Conservation (phyloP, 495 filamentous ascomycete genomes). For the Xeromyces bisporus region DNA sequence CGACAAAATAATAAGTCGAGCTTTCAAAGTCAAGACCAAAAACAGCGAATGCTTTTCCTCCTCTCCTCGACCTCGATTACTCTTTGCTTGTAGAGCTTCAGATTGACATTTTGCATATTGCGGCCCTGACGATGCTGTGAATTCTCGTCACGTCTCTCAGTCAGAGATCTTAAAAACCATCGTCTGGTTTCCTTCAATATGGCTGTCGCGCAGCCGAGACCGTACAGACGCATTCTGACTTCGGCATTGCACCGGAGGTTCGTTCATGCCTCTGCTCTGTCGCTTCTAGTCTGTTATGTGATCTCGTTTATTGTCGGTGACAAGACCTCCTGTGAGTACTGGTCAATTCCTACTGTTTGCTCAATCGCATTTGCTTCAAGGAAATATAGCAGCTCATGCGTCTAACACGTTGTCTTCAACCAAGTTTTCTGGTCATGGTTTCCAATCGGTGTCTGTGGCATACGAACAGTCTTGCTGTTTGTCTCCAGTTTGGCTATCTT, state of each 20-base stretch:
- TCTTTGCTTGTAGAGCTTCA: too few species aligned
- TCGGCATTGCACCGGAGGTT: constrained; percentile 79
- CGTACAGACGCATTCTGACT: constrained; percentile 81
- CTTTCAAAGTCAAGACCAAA: too few species aligned
- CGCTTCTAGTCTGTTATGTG: constrained; percentile 56
- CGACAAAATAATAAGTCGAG: too few species aligned
- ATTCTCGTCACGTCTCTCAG: constrained; percentile 7
- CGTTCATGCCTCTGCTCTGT: constrained; percentile 48
- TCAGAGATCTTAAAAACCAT: constrained; percentile 14
- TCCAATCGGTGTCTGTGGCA: constrained; percentile 54
- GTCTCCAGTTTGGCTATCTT: constrained; percentile 50
- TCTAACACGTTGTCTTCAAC: too few species aligned
- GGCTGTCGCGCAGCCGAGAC: constrained; percentile 31
- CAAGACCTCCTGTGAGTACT: constrained; percentile 47
- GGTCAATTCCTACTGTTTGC: constrained; percentile 1
- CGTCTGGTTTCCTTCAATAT: constrained; percentile 19
- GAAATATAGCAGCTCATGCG: background rate
- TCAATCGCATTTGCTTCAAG: background rate
- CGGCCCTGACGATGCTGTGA: constrained; percentile 23
- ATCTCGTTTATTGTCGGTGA: constrained; percentile 52
- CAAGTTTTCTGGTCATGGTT: constrained; percentile 80
- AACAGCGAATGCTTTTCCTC: too few species aligned
- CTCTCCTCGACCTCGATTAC: too few species aligned
- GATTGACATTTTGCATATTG: too few species aligned
- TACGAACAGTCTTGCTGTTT: constrained; percentile 58